Conservation (phyloP, 805 yeast species). For the Danielia reshetovae region DNA sequence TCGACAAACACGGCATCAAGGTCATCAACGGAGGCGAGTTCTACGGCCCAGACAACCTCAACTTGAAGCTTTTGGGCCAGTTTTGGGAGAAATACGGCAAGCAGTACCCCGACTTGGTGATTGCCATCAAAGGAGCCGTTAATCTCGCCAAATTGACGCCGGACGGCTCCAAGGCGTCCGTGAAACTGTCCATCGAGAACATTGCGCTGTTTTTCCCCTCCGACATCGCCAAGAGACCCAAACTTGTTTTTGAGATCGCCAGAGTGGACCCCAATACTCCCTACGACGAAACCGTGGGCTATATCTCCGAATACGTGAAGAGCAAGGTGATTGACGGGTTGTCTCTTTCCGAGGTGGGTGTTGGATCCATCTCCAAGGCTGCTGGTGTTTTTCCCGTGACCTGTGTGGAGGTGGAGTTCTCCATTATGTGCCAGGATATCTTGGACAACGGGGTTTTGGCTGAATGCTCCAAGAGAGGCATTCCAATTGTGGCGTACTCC, state of each 20-base stretch:
- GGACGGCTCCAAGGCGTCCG: slow-evolving; percentile 45
- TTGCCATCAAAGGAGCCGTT: slow-evolving; percentile 68
- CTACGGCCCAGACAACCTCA: slow-evolving; percentile 54
- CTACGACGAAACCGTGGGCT: slow-evolving; percentile 54
- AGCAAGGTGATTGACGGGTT: slow-evolving; percentile 65
- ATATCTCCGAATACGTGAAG: slow-evolving; percentile 55
- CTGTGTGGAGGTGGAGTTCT: slow-evolving; percentile 76
- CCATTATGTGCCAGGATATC: slow-evolving; percentile 64
- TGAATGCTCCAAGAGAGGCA: slow-evolving; percentile 50
- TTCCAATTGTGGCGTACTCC: slow-evolving; percentile 76
- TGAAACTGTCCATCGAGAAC: slow-evolving; percentile 46
- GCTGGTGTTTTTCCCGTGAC: slow-evolving; percentile 52
- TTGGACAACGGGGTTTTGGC: slow-evolving; percentile 59
- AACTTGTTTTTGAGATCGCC: slow-evolving; percentile 58
- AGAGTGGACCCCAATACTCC: slow-evolving; percentile 60
- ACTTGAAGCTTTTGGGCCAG: slow-evolving; percentile 52
- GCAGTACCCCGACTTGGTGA: slow-evolving; percentile 46
- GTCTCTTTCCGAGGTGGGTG: slow-evolving; percentile 71
- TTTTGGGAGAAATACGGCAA: slow-evolving; percentile 61
- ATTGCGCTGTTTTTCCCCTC: slow-evolving; percentile 28
- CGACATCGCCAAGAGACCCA: slow-evolving; percentile 28
- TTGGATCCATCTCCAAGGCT: slow-evolving; percentile 58
- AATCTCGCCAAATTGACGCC: slow-evolving; percentile 40
- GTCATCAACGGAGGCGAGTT: slow-evolving; percentile 76
- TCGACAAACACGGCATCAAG: slow-evolving; percentile 44